Conservation (phyloP, 805 yeast species). For the Debaryomyces prosopidis region DNA sequence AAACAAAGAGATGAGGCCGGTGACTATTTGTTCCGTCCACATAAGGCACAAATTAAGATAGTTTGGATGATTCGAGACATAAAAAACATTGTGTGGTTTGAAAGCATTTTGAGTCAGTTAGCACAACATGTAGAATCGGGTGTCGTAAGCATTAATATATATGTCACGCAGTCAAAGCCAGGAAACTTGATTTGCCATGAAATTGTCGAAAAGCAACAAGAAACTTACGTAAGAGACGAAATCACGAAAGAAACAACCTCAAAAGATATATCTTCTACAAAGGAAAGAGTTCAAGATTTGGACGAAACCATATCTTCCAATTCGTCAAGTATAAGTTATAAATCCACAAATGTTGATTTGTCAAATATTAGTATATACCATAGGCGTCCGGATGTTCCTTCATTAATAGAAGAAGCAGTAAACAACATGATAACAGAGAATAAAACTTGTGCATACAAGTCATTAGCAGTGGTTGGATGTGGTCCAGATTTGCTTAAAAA, state of each 20-base stretch:
- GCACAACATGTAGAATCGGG: slow-evolving; percentile 22
- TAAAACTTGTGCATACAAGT: slow-evolving; percentile 13
- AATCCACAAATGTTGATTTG: not conserved
- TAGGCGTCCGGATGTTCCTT: slow-evolving; percentile 20
- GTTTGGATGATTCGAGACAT: slow-evolving; percentile 32
- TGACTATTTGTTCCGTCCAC: slow-evolving; percentile 37
- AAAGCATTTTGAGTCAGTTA: slow-evolving; percentile 32
- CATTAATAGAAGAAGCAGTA: slow-evolving; percentile 14
- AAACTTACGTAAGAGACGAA: not conserved
- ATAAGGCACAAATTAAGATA: slow-evolving; percentile 22
- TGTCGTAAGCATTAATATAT: slow-evolving; percentile 23
- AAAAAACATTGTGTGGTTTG: slow-evolving; percentile 37
- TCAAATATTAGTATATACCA: slow-evolving; percentile 4
- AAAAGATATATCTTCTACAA: not conserved
- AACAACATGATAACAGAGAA: slow-evolving; percentile 11
- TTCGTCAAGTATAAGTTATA: not conserved
- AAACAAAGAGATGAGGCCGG: slow-evolving; percentile 20
- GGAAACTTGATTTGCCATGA: not conserved
- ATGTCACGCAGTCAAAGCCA: slow-evolving; percentile 24
- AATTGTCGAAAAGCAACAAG: not conserved
- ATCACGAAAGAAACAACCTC: not conserved
- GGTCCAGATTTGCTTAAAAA: slow-evolving; percentile 38
- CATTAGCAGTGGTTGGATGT: slow-evolving; percentile 42
- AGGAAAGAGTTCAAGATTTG: not conserved
- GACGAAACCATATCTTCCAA: not conserved